Percentiles rank a stretch among this genome's conserved stretches.
Evolutionary conservation across 2,329 filamentous ascomycete species (phyloP).

Genomic region (Fusarium sp.): DNA sequence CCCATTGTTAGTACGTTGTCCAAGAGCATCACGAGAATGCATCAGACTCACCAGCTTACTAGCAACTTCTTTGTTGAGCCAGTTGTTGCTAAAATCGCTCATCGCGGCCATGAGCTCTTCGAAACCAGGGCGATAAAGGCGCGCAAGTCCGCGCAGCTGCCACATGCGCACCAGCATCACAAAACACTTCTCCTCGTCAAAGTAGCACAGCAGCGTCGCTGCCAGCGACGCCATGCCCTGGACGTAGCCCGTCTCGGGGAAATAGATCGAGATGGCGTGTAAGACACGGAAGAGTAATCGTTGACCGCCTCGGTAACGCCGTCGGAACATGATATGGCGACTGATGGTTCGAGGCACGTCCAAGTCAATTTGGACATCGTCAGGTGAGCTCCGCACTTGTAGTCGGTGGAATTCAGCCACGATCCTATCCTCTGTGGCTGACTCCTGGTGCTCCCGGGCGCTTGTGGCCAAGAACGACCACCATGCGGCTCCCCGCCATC

Average conservation of each 20-base stretch:
- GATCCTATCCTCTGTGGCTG: slow-evolving; percentile 79
- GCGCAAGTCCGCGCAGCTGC: slow-evolving; percentile 88
- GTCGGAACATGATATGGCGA: slow-evolving; percentile 96
- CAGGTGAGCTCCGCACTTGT: slow-evolving; percentile 82
- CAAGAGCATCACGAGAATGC: neutral
- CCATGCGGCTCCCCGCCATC: slow-evolving; percentile 95
- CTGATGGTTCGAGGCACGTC: slow-evolving; percentile 97
- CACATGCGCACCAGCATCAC: slow-evolving; percentile 97
- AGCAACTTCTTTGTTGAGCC: slow-evolving; percentile 88
- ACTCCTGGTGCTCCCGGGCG: slow-evolving; percentile 74
- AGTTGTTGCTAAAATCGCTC: slow-evolving; percentile 86
- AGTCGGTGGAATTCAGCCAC: slow-evolving; percentile 81
- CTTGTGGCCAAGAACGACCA: slow-evolving; percentile 90
- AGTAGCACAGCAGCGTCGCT: slow-evolving; percentile 95
- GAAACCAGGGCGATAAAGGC: slow-evolving; percentile 88
- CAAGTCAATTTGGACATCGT: slow-evolving; percentile 97
- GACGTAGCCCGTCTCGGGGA: slow-evolving; percentile 92
- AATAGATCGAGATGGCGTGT: slow-evolving; percentile 92
- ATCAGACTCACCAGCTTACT: slow-evolving; percentile 78
- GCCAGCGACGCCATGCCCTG: slow-evolving; percentile 97
- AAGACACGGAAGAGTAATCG: slow-evolving; percentile 92
- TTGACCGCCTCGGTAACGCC: slow-evolving; percentile 92
- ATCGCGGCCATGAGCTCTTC: slow-evolving; percentile 89
- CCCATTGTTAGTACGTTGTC: slow-evolving; percentile 25
- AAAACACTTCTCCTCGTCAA: slow-evolving; percentile 94